A percentile compares a stretch with the other conserved stretches of the same genome.
phyloP scores from a whole-genome alignment of 1,284 basidiomycete genomes.

The Bjerkandera adusta region DNA sequence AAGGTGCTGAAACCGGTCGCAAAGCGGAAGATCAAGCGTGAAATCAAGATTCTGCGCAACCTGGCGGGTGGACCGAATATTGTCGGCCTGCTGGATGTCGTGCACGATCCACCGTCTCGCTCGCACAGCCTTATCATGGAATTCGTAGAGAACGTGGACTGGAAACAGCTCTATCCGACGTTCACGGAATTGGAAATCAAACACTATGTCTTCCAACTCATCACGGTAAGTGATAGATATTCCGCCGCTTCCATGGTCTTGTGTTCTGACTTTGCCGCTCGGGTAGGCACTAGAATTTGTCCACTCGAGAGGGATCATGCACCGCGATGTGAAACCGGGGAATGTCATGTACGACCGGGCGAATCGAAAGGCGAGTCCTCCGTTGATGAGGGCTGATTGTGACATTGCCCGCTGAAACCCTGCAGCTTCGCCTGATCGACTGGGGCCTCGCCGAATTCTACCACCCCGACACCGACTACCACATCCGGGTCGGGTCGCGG shows the following conservation, averaged over 20 bases:
- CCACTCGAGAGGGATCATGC: conserved; percentile 88
- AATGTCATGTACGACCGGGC: conserved; percentile 92
- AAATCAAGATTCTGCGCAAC: conserved; percentile 90
- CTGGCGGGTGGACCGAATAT: conserved; percentile 86
- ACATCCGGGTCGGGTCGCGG: conserved; percentile 86
- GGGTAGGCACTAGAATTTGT: conserved; percentile 81
- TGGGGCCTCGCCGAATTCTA: conserved; percentile 95
- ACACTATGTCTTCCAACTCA: conserved; percentile 82
- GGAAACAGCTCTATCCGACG: conserved; percentile 75
- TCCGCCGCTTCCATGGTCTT: neutral
- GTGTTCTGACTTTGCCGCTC: neutral
- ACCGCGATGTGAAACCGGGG: conserved; percentile 88
- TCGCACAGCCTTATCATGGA: conserved; percentile 87
- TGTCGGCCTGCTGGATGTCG: conserved; percentile 80
- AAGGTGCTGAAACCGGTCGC: conserved; percentile 92
- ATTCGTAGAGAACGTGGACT: conserved; percentile 83
- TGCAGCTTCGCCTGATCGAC: conserved; percentile 79
- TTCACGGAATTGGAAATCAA: conserved; percentile 83
- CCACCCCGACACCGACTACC: conserved; percentile 83
- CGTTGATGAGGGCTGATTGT: neutral
- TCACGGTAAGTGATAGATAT: conserved; percentile 51
- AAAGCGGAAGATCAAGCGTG: conserved; percentile 91
- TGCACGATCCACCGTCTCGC: conserved; percentile 71
- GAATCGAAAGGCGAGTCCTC: conserved; percentile 57
- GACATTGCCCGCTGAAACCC: neutral